Evolutionary conservation across 306 rosid species (phyloP).

Genomic region (Purshia tridentata): DNA sequence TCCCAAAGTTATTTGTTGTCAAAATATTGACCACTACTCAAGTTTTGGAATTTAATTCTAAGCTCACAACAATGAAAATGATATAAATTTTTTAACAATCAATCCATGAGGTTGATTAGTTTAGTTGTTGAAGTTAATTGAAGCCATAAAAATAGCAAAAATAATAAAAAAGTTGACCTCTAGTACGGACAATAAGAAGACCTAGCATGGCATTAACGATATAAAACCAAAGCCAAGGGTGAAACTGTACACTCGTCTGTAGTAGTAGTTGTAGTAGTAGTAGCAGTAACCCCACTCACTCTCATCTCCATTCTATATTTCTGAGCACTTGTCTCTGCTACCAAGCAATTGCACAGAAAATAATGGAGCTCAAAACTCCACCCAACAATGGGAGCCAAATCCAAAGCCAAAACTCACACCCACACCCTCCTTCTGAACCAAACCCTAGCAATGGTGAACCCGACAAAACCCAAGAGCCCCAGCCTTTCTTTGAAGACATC

Average conservation of each 20-base stretch:
- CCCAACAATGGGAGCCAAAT: slow-evolving; percentile 24
- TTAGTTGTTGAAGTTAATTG: not conserved
- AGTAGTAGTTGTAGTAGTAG: too few species aligned
- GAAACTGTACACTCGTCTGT: too few species aligned
- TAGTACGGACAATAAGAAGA: slow-evolving; percentile 2
- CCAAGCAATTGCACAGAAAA: not conserved
- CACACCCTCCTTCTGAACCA: not conserved
- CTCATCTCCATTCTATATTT: slow-evolving; percentile 10
- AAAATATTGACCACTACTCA: not conserved
- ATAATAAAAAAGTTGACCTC: not conserved
- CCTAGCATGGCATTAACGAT: not conserved
- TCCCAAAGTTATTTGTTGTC: not conserved
- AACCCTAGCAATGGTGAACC: slow-evolving; percentile 33
- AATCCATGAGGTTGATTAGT: not conserved
- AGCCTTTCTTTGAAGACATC: slow-evolving; percentile 45
- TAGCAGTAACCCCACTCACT: not conserved
- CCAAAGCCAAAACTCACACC: not conserved
- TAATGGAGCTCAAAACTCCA: slow-evolving; percentile 50
- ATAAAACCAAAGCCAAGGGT: not conserved
- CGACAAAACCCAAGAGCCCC: slow-evolving; percentile 17
- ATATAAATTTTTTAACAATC: not conserved
- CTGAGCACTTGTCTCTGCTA: slow-evolving; percentile 11
- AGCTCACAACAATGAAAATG: not conserved
- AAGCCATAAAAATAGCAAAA: too few species aligned
- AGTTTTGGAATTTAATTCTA: not conserved